These are phyloP conservation scores for Leishmania martiniquensis DNA, from an alignment of 208 protist genomes.

Conservation along the genomic window DNA sequence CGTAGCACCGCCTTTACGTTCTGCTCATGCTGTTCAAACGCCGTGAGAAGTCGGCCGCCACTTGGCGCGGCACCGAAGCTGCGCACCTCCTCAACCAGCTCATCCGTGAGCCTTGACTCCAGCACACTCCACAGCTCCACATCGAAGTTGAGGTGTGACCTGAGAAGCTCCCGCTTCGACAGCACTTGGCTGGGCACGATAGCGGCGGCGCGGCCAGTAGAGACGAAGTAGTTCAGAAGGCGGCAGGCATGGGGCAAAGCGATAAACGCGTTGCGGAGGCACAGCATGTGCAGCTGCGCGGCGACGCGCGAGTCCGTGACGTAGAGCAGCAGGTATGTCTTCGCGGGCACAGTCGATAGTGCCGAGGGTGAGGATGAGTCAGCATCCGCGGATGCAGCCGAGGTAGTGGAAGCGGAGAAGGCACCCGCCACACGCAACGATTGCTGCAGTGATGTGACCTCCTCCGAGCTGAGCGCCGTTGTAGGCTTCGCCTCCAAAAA, in stretches of 20 bases:
- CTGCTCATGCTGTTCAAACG: constrained; percentile 52
- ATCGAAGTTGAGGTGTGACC: constrained; percentile 65
- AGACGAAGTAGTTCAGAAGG: constrained; percentile 44
- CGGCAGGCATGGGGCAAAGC: constrained; percentile 52
- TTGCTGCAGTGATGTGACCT: constrained; percentile 40
- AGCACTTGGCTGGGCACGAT: constrained; percentile 51
- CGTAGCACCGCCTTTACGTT: constrained; percentile 58
- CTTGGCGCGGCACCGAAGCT: constrained; percentile 1
- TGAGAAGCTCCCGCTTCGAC: constrained; percentile 49
- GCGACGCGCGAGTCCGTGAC: constrained; percentile 78
- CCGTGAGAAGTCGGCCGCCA: constrained; percentile 38
- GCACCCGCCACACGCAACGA: constrained; percentile 26
- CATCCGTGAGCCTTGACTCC: constrained; percentile 28
- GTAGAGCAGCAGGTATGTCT: constrained; percentile 40
- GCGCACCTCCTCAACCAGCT: constrained; percentile 26
- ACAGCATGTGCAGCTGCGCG: constrained; percentile 69
- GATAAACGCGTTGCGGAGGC: constrained; percentile 56
- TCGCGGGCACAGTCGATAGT: background rate
- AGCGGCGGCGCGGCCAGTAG: constrained; percentile 34
- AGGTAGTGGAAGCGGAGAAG: background rate
- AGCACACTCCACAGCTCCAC: constrained; percentile 65
- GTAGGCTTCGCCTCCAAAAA: constrained; percentile 39
- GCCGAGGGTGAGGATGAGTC: background rate
- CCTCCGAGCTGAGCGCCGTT: constrained; percentile 21
- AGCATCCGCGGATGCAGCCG: background rate